Base-by-base conservation (phyloP, 2,329 filamentous ascomycete species). In the Fusarium tricinctum region DNA sequence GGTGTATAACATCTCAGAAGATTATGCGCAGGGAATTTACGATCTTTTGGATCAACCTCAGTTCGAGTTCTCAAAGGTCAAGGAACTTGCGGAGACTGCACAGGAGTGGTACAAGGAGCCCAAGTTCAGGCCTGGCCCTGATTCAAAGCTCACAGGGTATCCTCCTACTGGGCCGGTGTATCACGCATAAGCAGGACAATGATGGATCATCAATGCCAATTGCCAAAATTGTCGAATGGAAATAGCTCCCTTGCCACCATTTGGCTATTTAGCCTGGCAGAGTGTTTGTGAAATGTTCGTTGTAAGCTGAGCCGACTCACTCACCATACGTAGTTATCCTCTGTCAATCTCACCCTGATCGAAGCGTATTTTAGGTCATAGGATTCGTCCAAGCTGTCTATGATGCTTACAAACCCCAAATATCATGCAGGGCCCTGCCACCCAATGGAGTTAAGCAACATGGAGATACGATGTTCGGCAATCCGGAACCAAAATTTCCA, bases 381-480 rank as follows among this genome's bases (percentile, higher is more conserved):
- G 8, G 17, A 38, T 13, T 22, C 15, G 8, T n/a, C 2, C 19
- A 26, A 3, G 19, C 5, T 32, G 33, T 62, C 42, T 45, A 62
- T 62, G 58, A 62, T 46, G 58, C 48, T 20, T 30, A 62, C 44
- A 59, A 39, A 23, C 30, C 32, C 9, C 51, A 13, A 23, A 30
- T 2, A 22, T 22, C 14, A 60, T 61, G 56, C 56, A 42, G 14
- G 15, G 38, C 13, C 32, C 23, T 30, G 33, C 8, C 7, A 26
- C 23, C 7, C 3, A 13, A 46, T 51, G 51, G 61, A 51, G 52
- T 42, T 64, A 64, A 57, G 58, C 45, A 45, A 28, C 49, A 64
- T 64, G 58, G 40, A 30, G 17, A 26, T 5, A 23, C 17, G 19
- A 20, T 22, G 32, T 19, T 17, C 23, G 20, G 30, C 20, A 22